Base-by-base conservation (phyloP, 495 filamentous ascomycete genomes). In the Cercophora samala region DNA sequence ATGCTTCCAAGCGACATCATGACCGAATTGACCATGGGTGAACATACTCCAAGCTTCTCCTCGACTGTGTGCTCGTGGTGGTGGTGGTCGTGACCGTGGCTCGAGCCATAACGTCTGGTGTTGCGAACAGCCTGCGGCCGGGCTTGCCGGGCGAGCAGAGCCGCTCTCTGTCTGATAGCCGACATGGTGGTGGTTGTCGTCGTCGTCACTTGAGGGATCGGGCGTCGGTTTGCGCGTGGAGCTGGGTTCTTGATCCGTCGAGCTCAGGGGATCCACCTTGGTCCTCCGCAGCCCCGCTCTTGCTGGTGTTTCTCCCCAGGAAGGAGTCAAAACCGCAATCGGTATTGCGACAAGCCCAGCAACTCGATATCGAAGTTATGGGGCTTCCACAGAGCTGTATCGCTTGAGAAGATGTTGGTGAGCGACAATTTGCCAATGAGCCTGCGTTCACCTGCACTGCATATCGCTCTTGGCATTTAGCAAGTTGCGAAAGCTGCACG, bases 41-140 rank as follows among this genome's bases (percentile, higher is more conserved):
- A 32, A 74, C 81, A 32, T 80, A 84, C 82, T 55, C 81, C 81
- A 64, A 84, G 66, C 66, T 72, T 68, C 66, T 84, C 82, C 51
- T 76, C 69, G 4, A 78, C 82, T 55, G 75, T 70, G 69, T 81
- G 78, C 65, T 71, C 66, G 54, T 77, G 72, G 67, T 62, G 72
- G 67, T 62, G 64, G 62, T 78, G 69, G 64, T 68, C 72, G 67
- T 68, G 69, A 32, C 68, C 73, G 66, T 81, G 77, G 73, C 70
- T 73, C 53, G 81, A 82, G 54, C 77, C 79, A 68, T 84, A 84
- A 21, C 77, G 75, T 67, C 82, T 78, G 62, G 74, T 73, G 61
- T 64, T 71, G 62, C 74, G 76, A 23, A 69, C 66, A 19, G 52
- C 66, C 0, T 71, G 69, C 15, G 76, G 75, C 51, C 76, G 75